Evolutionary conservation across 345 rosid species (phyloP).

Genomic region (Brassica rapa): DNA sequence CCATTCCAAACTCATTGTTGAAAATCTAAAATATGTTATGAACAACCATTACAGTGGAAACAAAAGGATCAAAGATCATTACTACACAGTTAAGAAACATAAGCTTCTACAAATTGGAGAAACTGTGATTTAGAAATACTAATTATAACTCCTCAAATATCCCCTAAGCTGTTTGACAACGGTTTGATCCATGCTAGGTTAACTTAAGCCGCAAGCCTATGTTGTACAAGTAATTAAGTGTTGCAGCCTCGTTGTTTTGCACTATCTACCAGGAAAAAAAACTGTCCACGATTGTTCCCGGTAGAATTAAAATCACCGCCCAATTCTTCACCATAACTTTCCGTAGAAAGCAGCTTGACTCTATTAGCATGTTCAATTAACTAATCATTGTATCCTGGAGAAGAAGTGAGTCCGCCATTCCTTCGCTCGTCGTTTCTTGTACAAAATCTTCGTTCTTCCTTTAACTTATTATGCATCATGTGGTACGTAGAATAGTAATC

Average conservation of each 20-base stretch:
- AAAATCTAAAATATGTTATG: not conserved
- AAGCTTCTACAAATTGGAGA: not conserved
- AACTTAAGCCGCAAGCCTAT: not conserved
- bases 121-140: not conserved
- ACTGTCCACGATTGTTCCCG: slow-evolving; percentile 40
- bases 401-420: slow-evolving; percentile 64
- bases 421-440: slow-evolving; percentile 62
- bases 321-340: slow-evolving; percentile 55
- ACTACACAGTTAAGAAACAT: not conserved
- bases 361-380: slow-evolving; percentile 64
- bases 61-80: not conserved
- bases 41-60: not conserved
- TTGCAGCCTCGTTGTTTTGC: not conserved
- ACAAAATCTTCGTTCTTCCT: slow-evolving; percentile 77
- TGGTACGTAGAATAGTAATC: slow-evolving; percentile 76
- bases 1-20: not conserved
- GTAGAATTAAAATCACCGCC: slow-evolving; percentile 69
- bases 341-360: slow-evolving; percentile 57
- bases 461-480: slow-evolving; percentile 57
- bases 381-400: slow-evolving; percentile 78
- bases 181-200: not conserved
- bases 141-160: not conserved
- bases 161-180: not conserved
- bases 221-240: not conserved
- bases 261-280: not conserved